These are phyloP conservation scores for Metschnikowia lochheadii DNA, from an alignment of 805 yeast genomes.

Conservation along the genomic window DNA sequence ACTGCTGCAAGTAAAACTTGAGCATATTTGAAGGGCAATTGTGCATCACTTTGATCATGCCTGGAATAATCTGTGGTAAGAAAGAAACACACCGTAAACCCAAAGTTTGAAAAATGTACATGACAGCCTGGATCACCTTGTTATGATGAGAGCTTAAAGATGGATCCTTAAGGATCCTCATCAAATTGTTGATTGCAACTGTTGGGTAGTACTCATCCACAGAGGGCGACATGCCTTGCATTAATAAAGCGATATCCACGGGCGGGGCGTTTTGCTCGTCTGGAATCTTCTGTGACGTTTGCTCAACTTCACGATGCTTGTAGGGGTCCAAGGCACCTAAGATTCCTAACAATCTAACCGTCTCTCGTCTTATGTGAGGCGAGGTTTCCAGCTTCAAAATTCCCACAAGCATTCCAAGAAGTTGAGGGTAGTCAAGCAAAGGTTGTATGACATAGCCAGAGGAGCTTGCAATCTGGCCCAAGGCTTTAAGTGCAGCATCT, in stretches of 20 bases:
- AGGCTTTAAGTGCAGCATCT: constrained; percentile 81
- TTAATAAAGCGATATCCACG: constrained; percentile 79
- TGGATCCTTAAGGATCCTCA: constrained; percentile 80
- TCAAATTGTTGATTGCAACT: constrained; percentile 80
- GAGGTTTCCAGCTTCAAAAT: constrained; percentile 80
- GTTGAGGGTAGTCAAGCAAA: constrained; percentile 82
- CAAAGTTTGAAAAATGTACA: constrained; percentile 83
- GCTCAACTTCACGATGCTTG: constrained; percentile 87
- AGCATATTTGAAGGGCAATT: constrained; percentile 73
- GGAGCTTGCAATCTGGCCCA: constrained; percentile 85
- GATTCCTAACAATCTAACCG: constrained; percentile 85
- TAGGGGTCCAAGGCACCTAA: constrained; percentile 97
- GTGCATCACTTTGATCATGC: constrained; percentile 79
- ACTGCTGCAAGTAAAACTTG: constrained; percentile 85
- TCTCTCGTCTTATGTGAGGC: constrained; percentile 72
- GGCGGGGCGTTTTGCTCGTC: constrained; percentile 86
- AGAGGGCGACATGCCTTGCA: constrained; percentile 93
- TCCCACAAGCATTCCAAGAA: constrained; percentile 74
- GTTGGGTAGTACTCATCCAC: constrained; percentile 93
- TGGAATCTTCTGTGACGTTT: constrained; percentile 48
- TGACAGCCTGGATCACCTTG: constrained; percentile 88
- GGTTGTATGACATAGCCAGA: constrained; percentile 97
- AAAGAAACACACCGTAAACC: constrained; percentile 90
- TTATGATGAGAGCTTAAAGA: constrained; percentile 85
- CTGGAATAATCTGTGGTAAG: constrained; percentile 82